These are phyloP conservation scores for Fusarium anthophilum DNA, from an alignment of 2,329 filamentous ascomycete species.

Conservation along the genomic window DNA sequence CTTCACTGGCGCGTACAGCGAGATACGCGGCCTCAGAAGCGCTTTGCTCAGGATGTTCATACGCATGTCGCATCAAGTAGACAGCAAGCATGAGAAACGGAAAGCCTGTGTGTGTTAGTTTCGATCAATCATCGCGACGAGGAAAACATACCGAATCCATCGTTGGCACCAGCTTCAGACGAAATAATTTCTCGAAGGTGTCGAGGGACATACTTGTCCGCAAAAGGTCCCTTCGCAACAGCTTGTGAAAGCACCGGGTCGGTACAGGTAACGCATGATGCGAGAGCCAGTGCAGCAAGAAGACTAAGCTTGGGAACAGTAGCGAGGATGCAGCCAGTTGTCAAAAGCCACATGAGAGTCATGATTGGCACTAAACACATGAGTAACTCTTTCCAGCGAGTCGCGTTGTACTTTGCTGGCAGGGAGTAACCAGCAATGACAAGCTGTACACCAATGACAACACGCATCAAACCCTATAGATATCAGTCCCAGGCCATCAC, in stretches of 20 bases:
- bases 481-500: neutral
- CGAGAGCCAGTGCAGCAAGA: conserved; percentile 65
- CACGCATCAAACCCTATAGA: conserved; percentile 58
- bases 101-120: too few relatives aligned
- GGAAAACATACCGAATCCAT: conserved; percentile 60
- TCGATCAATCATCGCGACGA: accelerated
- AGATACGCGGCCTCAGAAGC: conserved; percentile 1
- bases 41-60: neutral
- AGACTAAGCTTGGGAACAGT: conserved; percentile 64
- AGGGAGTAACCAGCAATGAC: conserved; percentile 71
- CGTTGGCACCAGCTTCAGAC: conserved; percentile 69
- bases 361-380: conserved; percentile 67
- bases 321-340: conserved; percentile 63
- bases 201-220: conserved; percentile 68
- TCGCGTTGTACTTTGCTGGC: conserved; percentile 62
- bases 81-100: conserved; percentile 61
- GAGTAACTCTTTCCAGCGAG: conserved; percentile 62
- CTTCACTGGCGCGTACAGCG: conserved; percentile 38
- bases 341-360: conserved; percentile 70
- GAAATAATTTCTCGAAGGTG: conserved; percentile 69
- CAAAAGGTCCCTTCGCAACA: conserved; percentile 50
- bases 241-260: conserved; percentile 41
- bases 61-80: conserved; percentile 18
- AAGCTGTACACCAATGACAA: conserved; percentile 71
- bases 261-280: conserved; percentile 68